A percentile compares a stretch with the other conserved stretches of the same genome.
These are phyloP conservation scores for Clitocybe nebularis DNA, from an alignment of 1,284 basidiomycete genomes.

Conservation along the genomic window DNA sequence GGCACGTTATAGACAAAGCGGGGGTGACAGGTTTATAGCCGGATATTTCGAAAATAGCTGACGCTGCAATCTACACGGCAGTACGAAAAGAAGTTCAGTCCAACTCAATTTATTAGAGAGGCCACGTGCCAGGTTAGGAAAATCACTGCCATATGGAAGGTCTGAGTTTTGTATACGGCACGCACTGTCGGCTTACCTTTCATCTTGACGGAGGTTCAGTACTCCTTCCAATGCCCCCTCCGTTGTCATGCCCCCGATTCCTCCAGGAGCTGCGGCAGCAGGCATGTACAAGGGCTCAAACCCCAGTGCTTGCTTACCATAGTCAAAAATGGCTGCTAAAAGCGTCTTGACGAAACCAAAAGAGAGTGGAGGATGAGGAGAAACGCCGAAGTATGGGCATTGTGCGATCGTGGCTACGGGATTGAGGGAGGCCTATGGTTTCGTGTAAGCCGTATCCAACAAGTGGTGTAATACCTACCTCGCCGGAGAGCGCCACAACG, in stretches of 20 bases:
- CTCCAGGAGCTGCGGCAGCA: constrained; percentile 20
- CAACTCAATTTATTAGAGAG: too few species aligned
- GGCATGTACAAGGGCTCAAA: constrained; percentile 33
- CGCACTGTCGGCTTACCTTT: too few species aligned
- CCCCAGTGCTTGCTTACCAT: constrained; percentile 27
- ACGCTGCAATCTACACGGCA: constrained; percentile 19
- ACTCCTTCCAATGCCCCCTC: constrained; percentile 17
- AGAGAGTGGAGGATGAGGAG: constrained; percentile 12
- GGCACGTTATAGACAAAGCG: constrained; percentile 18
- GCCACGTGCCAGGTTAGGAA: too few species aligned
- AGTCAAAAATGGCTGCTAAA: constrained; percentile 23
- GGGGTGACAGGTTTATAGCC: constrained; percentile 21
- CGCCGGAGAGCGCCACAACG: constrained; percentile 28
- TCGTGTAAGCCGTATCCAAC: not conserved
- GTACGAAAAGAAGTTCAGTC: too few species aligned
- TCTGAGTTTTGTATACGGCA: too few species aligned
- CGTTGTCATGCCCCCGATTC: constrained; percentile 20
- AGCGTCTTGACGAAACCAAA: constrained; percentile 21
- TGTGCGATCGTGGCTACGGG: constrained; percentile 29
- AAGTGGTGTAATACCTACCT: constrained; percentile 20
- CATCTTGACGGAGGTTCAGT: too few species aligned
- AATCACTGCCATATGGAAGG: too few species aligned
- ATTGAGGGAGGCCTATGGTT: constrained; percentile 23
- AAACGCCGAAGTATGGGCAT: constrained; percentile 30
- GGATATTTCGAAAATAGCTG: constrained; percentile 21